Percentiles rank a stretch among this genome's conserved stretches.
phyloP scores from a whole-genome alignment of 768 basidiomycete genomes.

The Gloeopeniophorella convolvens region DNA sequence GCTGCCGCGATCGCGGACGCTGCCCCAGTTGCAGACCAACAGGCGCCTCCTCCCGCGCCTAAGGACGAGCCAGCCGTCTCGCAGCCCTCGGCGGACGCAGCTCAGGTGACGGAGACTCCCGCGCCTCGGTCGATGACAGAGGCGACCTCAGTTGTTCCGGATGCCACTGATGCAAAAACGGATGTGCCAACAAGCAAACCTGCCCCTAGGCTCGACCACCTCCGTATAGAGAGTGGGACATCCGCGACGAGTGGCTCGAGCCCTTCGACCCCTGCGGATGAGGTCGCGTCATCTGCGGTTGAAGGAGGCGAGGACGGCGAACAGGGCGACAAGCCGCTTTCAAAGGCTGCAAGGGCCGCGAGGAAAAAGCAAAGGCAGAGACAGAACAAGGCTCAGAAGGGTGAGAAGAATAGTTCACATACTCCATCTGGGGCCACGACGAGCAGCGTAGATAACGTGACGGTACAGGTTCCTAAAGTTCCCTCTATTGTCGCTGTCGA shows the following conservation, averaged over 20 bases:
- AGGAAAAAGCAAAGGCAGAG: background rate
- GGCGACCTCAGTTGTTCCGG: background rate
- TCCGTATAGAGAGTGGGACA: constrained; percentile 5
- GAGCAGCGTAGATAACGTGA: constrained; percentile 6
- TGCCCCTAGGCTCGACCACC: background rate
- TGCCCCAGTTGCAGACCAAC: background rate
- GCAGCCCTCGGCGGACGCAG: background rate
- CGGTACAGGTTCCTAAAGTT: constrained; percentile 7
- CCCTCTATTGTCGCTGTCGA: background rate
- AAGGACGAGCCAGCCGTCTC: background rate
- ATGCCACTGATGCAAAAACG: background rate
- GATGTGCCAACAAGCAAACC: background rate
- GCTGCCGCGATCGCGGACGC: background rate
- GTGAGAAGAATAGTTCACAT: constrained; percentile 14
- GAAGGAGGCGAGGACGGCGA: background rate
- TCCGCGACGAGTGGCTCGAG: constrained; percentile 1
- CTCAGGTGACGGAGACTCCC: background rate
- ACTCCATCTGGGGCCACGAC: background rate
- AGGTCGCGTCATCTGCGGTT: background rate
- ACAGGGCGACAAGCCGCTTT: background rate
- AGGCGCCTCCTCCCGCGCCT: background rate
- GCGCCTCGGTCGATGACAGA: background rate
- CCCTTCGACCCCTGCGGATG: constrained; percentile 7
- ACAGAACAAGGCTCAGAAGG: constrained; percentile 3
- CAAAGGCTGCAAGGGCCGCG: accelerated